Percentiles rank a stretch among this genome's conserved stretches.
phyloP scores from a whole-genome alignment of 176 grass and related monocot genomes.

The Oryza nivara region DNA sequence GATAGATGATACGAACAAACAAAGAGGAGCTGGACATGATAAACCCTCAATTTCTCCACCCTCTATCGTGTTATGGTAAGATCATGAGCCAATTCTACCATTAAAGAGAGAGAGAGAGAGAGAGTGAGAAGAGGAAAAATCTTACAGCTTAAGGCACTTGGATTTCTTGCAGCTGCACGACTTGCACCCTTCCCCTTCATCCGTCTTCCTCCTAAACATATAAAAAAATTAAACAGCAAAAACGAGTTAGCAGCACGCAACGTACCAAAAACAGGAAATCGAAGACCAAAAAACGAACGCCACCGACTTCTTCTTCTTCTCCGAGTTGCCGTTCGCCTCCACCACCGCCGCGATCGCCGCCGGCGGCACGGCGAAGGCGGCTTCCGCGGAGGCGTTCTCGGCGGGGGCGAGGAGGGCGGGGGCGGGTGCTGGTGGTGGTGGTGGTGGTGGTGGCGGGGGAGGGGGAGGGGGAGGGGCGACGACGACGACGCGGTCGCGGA shows the following conservation, averaged over 20 bases:
- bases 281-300: slow-evolving; percentile 2
- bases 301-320: slow-evolving; percentile 61
- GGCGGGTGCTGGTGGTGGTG: neutral
- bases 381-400: too few relatives aligned
- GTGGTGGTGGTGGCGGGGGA: neutral
- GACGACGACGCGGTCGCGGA: neutral
- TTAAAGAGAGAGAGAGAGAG: neutral
- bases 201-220: slow-evolving; percentile 48
- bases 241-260: neutral
- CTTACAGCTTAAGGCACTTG: slow-evolving; percentile 68
- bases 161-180: slow-evolving; percentile 74
- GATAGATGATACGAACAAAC: neutral
- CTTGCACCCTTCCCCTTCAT: slow-evolving; percentile 55
- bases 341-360: neutral
- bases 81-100: neutral
- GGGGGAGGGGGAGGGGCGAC: neutral
- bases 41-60: neutral
- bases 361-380: neutral
- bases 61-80: neutral
- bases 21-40: neutral
- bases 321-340: slow-evolving; percentile 51
- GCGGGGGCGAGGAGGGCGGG: neutral
- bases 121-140: neutral
- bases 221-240: neutral
- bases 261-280: slow-evolving; percentile 43